Conservation (phyloP, 352 stramenopile species). For the Globisporangium irregulare region DNA sequence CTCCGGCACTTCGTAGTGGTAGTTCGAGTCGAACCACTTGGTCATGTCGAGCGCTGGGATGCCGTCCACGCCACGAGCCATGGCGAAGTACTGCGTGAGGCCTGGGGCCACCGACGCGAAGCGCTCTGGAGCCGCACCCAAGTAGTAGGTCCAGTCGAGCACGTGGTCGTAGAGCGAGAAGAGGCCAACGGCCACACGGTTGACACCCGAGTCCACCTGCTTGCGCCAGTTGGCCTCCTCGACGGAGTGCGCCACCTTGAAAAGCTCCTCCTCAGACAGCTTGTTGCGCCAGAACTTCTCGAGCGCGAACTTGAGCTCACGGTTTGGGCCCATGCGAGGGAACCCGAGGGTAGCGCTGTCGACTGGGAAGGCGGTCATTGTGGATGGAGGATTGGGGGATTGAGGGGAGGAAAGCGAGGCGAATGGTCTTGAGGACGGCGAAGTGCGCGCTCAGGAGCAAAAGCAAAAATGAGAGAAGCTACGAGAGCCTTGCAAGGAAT, state of each 20-base stretch:
- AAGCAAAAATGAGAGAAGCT: constrained; percentile 49
- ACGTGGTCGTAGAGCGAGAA: constrained; percentile 93
- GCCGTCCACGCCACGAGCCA: constrained; percentile 87
- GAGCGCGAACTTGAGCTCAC: constrained; percentile 93
- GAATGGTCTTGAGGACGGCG: constrained; percentile 30
- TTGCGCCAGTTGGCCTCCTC: constrained; percentile 86
- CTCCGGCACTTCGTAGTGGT: constrained; percentile 94
- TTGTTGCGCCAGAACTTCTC: constrained; percentile 92
- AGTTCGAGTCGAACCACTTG: constrained; percentile 95
- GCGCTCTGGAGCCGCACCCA: constrained; percentile 74
- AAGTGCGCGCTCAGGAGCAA: constrained; percentile 37
- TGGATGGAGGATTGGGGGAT: constrained; percentile 12
- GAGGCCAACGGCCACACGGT: constrained; percentile 79
- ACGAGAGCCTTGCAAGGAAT: too few relatives aligned
- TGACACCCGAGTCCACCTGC: constrained; percentile 76
- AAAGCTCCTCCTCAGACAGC: constrained; percentile 79
- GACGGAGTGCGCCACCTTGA: constrained; percentile 62
- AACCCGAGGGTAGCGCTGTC: constrained; percentile 87
- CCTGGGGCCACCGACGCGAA: constrained; percentile 62
- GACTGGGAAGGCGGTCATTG: constrained; percentile 43
- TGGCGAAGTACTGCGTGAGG: constrained; percentile 86
- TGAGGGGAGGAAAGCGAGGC: constrained; percentile 18
- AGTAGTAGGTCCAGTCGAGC: constrained; percentile 85
- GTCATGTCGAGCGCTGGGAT: constrained; percentile 92
- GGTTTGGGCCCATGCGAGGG: constrained; percentile 90